phyloP scores from a whole-genome alignment of 2,329 filamentous ascomycete species.

The Fusarium coffeatum region DNA sequence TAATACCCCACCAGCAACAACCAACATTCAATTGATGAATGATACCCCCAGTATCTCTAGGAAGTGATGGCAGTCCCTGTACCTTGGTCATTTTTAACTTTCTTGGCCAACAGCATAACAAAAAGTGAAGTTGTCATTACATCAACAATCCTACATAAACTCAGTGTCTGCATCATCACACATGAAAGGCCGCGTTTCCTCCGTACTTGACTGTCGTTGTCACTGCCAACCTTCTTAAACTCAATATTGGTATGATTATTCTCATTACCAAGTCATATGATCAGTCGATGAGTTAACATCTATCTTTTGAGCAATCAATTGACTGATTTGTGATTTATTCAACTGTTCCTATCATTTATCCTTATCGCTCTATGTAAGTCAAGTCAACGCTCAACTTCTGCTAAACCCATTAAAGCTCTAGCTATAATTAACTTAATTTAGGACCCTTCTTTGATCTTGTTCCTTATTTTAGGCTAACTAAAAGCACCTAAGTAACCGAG shows the following conservation, averaged over 20 bases:
- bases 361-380: background rate
- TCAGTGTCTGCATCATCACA: conserved; percentile 23
- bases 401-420: conserved; percentile 8
- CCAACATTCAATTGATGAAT: conserved; percentile 1
- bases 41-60: background rate
- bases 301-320: background rate
- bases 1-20: conserved; percentile 1
- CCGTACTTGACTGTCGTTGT: background rate
- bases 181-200: conserved; percentile 32
- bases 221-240: background rate
- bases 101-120: background rate
- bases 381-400: background rate
- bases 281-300: background rate
- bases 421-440: conserved; percentile 8
- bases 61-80: background rate
- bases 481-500: conserved; percentile 7
- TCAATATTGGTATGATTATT: background rate
- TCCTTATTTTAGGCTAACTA: conserved; percentile 28
- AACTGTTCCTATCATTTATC: background rate
- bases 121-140: background rate
- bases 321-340: background rate
- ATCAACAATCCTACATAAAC: conserved; percentile 10
- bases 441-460: conserved; percentile 1
- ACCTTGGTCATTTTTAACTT: background rate
- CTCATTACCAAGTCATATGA: background rate